Conservation (phyloP, 2,329 filamentous ascomycete genomes). For the Setomelanomma holmii region DNA sequence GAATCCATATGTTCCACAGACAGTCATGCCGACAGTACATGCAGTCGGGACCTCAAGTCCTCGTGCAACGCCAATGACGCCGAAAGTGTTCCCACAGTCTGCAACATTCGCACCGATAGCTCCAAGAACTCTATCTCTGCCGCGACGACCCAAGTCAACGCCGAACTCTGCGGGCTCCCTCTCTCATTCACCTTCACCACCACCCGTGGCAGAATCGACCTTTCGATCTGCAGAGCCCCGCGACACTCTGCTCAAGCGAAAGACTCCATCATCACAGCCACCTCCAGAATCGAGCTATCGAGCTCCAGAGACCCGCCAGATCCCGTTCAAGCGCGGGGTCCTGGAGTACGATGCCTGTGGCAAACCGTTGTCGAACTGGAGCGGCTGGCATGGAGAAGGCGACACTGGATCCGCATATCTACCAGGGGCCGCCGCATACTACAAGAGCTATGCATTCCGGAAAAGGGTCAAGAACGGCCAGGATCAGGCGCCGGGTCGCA, state of each 20-base stretch:
- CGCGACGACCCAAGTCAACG: neutral
- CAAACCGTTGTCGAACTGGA: neutral
- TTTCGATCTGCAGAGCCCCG: neutral
- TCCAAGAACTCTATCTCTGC: neutral
- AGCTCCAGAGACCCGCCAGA: neutral
- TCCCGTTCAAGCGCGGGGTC: neutral
- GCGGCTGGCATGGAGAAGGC: neutral
- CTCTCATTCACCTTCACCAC: neutral
- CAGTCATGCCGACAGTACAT: too few species aligned
- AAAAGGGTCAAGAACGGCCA: constrained; percentile 1
- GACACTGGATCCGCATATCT: neutral
- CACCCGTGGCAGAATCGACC: neutral
- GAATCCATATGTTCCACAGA: too few species aligned
- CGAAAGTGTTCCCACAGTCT: too few species aligned
- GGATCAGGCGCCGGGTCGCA: neutral
- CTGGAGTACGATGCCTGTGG: neutral
- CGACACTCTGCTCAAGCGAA: neutral
- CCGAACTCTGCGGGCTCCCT: too few species aligned
- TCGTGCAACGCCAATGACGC: too few species aligned
- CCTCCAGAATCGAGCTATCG: neutral
- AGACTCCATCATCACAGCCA: too few species aligned
- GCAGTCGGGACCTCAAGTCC: too few species aligned
- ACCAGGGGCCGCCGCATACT: constrained; percentile 14
- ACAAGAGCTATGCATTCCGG: constrained; percentile 13
- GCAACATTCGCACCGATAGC: too few species aligned